Percentiles rank a stretch among this genome's conserved stretches.
phyloP scores from a whole-genome alignment of 148 eudicot species.

The Vaccinium darrowii region DNA sequence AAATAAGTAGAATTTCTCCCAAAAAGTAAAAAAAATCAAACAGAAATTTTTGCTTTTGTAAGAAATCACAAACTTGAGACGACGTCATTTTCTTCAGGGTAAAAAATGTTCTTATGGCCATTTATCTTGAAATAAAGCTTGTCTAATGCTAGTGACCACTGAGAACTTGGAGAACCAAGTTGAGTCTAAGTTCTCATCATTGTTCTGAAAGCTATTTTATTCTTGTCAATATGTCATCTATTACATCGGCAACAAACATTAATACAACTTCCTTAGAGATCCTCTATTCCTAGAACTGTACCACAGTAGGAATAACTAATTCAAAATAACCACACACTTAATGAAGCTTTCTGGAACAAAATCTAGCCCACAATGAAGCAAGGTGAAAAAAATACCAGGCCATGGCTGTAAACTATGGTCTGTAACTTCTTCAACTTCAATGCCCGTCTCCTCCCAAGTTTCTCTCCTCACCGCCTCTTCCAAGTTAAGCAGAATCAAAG shows the following conservation, averaged over 20 bases:
- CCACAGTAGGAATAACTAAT: background rate
- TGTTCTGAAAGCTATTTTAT: background rate
- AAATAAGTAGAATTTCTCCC: background rate
- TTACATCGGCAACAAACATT: background rate
- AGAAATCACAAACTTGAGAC: background rate
- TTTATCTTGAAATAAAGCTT: background rate
- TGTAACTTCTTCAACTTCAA: slow-evolving; percentile 86
- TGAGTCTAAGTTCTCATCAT: background rate
- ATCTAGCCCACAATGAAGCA: background rate
- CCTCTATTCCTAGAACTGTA: background rate
- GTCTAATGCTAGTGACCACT: background rate
- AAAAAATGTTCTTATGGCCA: background rate
- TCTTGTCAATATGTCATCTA: background rate
- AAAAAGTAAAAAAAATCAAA: background rate
- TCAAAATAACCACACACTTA: background rate
- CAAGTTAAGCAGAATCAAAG: slow-evolving; percentile 61
- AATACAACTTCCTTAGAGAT: background rate
- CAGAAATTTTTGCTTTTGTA: background rate
- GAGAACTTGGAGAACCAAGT: background rate
- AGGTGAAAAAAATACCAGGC: slow-evolving; percentile 35
- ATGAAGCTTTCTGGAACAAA: background rate
- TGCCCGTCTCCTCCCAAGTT: slow-evolving; percentile 95
- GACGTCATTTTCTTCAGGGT: background rate
- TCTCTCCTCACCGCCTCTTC: slow-evolving; percentile 99
- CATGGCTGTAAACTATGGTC: slow-evolving; percentile 90